Percentiles rank a stretch among this genome's conserved stretches.
These are phyloP conservation scores for Scheffersomyces spartinae DNA, from an alignment of 805 yeast species.

Conservation along the genomic window DNA sequence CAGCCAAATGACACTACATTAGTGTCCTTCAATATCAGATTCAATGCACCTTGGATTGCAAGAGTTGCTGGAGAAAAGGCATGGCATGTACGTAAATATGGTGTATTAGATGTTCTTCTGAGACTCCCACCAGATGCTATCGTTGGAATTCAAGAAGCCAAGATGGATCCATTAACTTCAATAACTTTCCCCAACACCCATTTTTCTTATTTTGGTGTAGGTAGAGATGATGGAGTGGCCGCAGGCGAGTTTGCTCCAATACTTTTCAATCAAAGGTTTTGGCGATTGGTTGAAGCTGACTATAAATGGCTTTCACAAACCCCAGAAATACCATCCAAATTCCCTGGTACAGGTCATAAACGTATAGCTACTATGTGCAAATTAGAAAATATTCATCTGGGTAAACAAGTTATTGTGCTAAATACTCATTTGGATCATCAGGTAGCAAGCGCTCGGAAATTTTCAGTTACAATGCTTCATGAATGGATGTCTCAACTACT, in stretches of 20 bases:
- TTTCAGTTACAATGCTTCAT: constrained; percentile 10
- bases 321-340: constrained; percentile 13
- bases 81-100: no score
- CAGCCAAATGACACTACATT: no score
- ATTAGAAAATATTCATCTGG: constrained; percentile 7
- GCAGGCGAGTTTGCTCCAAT: constrained; percentile 17
- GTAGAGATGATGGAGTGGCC: constrained; percentile 14
- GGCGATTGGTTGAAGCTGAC: constrained; percentile 13
- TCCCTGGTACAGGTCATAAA: constrained; percentile 12
- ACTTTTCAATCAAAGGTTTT: constrained; percentile 10
- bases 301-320: constrained; percentile 15
- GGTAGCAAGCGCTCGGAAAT: constrained; percentile 9
- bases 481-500: constrained; percentile 12
- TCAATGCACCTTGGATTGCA: no score
- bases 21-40: no score
- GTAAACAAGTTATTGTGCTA: constrained; percentile 9
- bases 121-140: no score
- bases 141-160: no score
- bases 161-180: no score
- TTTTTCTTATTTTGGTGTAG: constrained; percentile 18
- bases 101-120: no score
- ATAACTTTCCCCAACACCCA: no score
- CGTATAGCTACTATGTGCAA: constrained; percentile 15
- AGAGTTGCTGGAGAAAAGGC: no score
- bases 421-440: constrained; percentile 14